Base-by-base conservation (phyloP, 2,329 filamentous ascomycete genomes). In the Pseudogymnoascus sp. region DNA sequence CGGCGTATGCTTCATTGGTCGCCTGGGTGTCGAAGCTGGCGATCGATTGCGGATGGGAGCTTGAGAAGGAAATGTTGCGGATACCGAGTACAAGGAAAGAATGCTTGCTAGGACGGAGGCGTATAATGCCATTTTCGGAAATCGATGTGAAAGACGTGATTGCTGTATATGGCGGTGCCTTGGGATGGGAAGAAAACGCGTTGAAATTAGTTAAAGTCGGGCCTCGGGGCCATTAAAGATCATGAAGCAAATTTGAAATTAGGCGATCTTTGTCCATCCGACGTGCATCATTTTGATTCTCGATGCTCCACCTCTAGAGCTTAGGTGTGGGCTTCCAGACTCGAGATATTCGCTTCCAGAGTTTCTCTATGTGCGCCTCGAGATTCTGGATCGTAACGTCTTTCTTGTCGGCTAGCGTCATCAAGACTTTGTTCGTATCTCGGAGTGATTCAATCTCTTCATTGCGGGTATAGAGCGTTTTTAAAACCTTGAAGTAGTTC, bases 41-140 rank as follows among this genome's bases (percentile, higher is more conserved):
- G 0, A 77, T 79, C 34, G 86, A 89, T 64, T 85, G 91, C 67
- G 90, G 89, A 1, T 96, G 87, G 80, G 76, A 80, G 4, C 82
- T 90, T 0, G 91, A 97, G 75, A 90, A 83, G 67, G 93, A 96
- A 70, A 86, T 95, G 79, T 75, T 99, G 70, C 82, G 93, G 54
- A 97, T 99, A 66, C 95, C 95, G 0, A 96, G 90, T 74, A 97
- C 93, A 40, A 81, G 95, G 66, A 97, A 97, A 74, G 86, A 87
- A 16, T 91, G 87, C 0, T 78, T 99, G 31, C 73, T 97, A 42
- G 93, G 93, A 3, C 82, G 90, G 34, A 75, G 72, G 47, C 69
- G 70, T 60, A 63, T 14, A 14, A 60, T 31, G 61, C 42, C 51
- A 4, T 71, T 67, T 61, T 68, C 61, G 40, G 69, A 77, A 8